Evolutionary conservation across 192 early-diverging fungal species (phyloP).

Genomic region (Spizellomyces sp.): DNA sequence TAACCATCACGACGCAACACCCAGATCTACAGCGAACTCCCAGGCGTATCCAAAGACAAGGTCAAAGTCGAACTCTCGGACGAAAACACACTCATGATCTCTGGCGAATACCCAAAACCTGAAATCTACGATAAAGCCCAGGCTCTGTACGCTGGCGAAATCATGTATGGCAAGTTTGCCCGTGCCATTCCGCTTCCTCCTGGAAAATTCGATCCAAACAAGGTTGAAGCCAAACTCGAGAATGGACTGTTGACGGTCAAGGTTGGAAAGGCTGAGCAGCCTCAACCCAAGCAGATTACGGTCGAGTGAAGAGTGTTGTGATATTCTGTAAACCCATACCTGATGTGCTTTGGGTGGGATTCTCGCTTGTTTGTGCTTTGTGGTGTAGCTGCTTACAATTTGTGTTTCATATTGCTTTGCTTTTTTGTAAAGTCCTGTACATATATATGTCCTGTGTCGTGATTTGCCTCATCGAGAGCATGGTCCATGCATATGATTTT

Average conservation of each 20-base stretch:
- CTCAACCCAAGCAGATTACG: neutral
- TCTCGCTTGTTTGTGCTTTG: too few species aligned
- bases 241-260: slow-evolving; percentile 3
- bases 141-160: neutral
- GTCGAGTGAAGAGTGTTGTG: neutral
- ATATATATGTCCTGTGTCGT: neutral
- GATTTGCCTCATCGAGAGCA: too few species aligned
- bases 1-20: too few species aligned
- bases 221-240: slow-evolving; percentile 7
- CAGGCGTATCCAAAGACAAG: slow-evolving; percentile 5
- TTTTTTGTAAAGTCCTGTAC: neutral
- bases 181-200: slow-evolving; percentile 1
- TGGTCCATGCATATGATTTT: too few species aligned
- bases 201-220: slow-evolving; percentile 10
- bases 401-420: neutral
- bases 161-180: slow-evolving; percentile 1
- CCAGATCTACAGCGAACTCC: neutral
- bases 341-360: neutral
- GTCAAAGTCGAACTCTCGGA: slow-evolving; percentile 6
- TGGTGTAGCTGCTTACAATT: too few species aligned
- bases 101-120: neutral
- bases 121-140: slow-evolving; percentile 1
- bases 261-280: slow-evolving; percentile 5
- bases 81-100: neutral
- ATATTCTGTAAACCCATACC: neutral